Percentiles rank a stretch among this genome's conserved stretches.
Conservation (phyloP, 164 flowering plant species). For the Aristolochia contorta region DNA sequence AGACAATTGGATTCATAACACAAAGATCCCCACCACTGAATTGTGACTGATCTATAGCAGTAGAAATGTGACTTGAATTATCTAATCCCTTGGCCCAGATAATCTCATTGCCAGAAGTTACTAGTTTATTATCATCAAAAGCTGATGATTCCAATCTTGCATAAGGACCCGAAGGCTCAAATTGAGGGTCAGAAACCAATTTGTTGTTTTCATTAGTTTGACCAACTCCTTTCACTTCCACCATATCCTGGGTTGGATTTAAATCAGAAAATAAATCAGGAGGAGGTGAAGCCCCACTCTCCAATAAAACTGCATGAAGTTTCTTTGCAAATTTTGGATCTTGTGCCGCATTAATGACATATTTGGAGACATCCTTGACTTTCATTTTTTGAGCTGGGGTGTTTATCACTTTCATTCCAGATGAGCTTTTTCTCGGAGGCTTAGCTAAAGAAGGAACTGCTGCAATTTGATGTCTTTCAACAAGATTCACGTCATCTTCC, state of each 20-base stretch:
- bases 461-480: conserved; percentile 27
- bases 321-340: conserved; percentile 83
- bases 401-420: conserved; percentile 24
- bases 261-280: conserved; percentile 53
- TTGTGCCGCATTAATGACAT: conserved; percentile 78
- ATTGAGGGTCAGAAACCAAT: conserved; percentile 9
- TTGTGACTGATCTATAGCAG: conserved; percentile 1
- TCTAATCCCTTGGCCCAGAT: background rate
- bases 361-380: conserved; percentile 69
- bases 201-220: conserved; percentile 16
- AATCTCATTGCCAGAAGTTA: conserved; percentile 11
- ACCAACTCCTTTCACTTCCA: conserved; percentile 19
- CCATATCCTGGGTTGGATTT: conserved; percentile 17
- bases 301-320: conserved; percentile 69
- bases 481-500: conserved; percentile 10
- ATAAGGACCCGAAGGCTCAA: conserved; percentile 21
- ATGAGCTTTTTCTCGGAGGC: conserved; percentile 25
- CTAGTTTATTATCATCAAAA: conserved; percentile 7
- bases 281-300: conserved; percentile 80
- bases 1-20: conserved; percentile 5
- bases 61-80: conserved; percentile 2
- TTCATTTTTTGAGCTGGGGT: conserved; percentile 58
- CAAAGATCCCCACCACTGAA: conserved; percentile 1
- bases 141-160: conserved; percentile 13
- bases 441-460: conserved; percentile 32